Percentiles rank a stretch among this genome's conserved stretches.
Evolutionary conservation across 306 rosid genomes (phyloP).

Genomic region (Trifolium dubium): DNA sequence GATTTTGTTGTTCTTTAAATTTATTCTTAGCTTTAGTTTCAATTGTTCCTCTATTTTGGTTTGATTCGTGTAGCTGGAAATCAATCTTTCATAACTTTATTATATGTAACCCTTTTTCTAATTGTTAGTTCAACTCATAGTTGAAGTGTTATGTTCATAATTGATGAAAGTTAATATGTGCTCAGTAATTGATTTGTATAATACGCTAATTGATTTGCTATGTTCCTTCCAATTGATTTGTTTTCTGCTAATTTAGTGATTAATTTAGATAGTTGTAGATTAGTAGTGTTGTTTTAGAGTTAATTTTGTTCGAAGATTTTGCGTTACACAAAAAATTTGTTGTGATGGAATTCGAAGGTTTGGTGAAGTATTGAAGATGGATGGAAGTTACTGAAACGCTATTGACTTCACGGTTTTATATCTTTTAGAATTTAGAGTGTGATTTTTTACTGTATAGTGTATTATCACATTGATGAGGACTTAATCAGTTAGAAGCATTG

Average conservation of each 20-base stretch:
- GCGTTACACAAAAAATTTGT: background rate
- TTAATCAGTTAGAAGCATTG: conserved; percentile 41
- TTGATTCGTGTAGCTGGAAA: too few species aligned
- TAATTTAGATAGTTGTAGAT: background rate
- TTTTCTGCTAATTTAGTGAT: background rate
- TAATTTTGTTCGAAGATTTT: conserved; percentile 30
- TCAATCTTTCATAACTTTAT: too few species aligned
- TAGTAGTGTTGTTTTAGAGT: background rate
- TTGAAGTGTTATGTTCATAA: too few species aligned
- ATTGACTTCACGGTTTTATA: conserved; percentile 16
- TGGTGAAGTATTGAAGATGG: conserved; percentile 15
- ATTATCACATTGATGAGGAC: conserved; percentile 26
- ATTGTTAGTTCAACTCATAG: too few species aligned
- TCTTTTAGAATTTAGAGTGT: conserved; percentile 25
- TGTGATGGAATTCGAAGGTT: conserved; percentile 34
- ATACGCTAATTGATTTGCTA: too few species aligned
- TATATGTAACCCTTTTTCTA: too few species aligned
- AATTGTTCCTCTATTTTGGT: too few species aligned
- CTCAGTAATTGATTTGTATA: too few species aligned
- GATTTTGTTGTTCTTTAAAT: too few species aligned
- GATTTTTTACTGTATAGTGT: conserved; percentile 27
- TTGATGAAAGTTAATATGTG: too few species aligned
- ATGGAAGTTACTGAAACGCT: conserved; percentile 10
- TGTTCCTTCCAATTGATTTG: background rate
- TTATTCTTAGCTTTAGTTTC: too few species aligned